Conservation (phyloP, 1,284 basidiomycete genomes). For the Bondarzewia mesenterica region DNA sequence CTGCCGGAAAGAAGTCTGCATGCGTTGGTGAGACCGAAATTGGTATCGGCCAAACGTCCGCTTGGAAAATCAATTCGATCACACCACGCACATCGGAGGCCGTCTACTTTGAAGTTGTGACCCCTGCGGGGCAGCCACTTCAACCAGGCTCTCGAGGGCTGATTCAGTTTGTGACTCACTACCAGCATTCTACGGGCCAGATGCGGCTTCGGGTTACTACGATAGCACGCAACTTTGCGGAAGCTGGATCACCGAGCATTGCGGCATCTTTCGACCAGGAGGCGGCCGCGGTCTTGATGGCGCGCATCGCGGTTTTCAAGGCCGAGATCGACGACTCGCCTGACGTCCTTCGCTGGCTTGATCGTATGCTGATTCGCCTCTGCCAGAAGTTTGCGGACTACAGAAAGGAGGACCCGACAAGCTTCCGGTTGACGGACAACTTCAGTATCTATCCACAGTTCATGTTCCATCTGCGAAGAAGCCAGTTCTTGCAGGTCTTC, state of each 20-base stretch:
- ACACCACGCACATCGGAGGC: slow-evolving; percentile 86
- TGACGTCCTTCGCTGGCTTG: slow-evolving; percentile 95
- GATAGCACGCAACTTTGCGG: slow-evolving; percentile 94
- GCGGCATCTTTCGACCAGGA: slow-evolving; percentile 97
- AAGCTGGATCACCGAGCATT: slow-evolving; percentile 90
- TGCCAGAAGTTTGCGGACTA: slow-evolving; percentile 99
- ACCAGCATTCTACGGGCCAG: slow-evolving; percentile 95
- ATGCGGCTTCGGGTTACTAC: slow-evolving; percentile 94
- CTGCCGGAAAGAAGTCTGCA: slow-evolving; percentile 92
- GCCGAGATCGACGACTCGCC: slow-evolving; percentile 99
- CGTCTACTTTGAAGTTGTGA: slow-evolving; percentile 98
- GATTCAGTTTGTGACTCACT: slow-evolving; percentile 98
- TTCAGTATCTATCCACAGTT: slow-evolving; percentile 99
- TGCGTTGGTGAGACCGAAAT: slow-evolving; percentile 99
- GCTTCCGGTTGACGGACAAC: slow-evolving; percentile 90
- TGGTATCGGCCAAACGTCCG: slow-evolving; percentile 98
- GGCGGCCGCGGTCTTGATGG: slow-evolving; percentile 97
- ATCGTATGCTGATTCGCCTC: slow-evolving; percentile 96
- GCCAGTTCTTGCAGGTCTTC: slow-evolving; percentile 99
- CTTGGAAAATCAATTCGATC: slow-evolving; percentile 95
- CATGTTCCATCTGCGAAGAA: slow-evolving; percentile 98
- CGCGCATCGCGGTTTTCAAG: slow-evolving; percentile 98
- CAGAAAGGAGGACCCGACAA: slow-evolving; percentile 93
- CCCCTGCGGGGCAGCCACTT: slow-evolving; percentile 93
- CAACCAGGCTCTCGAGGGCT: slow-evolving; percentile 90